Evolutionary conservation across 2,329 filamentous ascomycete species (phyloP).

Genomic region (Xylaria sp.): DNA sequence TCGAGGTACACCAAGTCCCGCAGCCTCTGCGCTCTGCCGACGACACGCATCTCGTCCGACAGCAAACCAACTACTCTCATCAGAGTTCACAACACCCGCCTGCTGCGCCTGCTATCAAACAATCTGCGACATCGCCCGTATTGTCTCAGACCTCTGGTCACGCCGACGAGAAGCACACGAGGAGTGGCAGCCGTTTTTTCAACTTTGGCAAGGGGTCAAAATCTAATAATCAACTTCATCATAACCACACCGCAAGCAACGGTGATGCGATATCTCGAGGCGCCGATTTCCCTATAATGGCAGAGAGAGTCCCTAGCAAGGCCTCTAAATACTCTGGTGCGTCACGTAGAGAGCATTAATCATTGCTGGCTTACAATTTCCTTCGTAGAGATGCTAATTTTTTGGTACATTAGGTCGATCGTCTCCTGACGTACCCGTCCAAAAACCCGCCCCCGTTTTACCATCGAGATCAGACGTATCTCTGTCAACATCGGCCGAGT

Average conservation of each 20-base stretch:
- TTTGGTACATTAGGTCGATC: constrained; percentile 46
- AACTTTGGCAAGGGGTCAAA: constrained; percentile 48
- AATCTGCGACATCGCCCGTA: constrained; percentile 39
- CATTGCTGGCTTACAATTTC: constrained; percentile 21
- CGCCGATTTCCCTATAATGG: constrained; percentile 45
- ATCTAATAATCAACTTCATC: constrained; percentile 44
- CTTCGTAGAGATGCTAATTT: constrained; percentile 41
- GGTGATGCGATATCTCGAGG: constrained; percentile 48
- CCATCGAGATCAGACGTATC: constrained; percentile 65
- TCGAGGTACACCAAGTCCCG: constrained; percentile 29
- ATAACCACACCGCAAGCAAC: constrained; percentile 41
- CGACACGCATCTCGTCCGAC: constrained; percentile 44
- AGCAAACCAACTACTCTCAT: constrained; percentile 38
- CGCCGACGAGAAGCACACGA: constrained; percentile 48
- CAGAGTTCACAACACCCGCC: constrained; percentile 40
- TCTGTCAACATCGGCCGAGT: constrained; percentile 60
- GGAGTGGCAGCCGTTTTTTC: constrained; percentile 51
- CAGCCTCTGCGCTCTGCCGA: constrained; percentile 43
- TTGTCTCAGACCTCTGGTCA: constrained; percentile 32
- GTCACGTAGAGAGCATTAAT: constrained; percentile 25
- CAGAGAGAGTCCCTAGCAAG: constrained; percentile 48
- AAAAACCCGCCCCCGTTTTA: constrained; percentile 55
- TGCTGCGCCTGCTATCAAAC: constrained; percentile 38
- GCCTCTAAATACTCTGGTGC: constrained; percentile 49
- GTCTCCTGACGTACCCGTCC: constrained; percentile 51